Percentiles rank a stretch among this genome's conserved stretches.
phyloP scores from a whole-genome alignment of 2,329 filamentous ascomycete species.

The Epicoccum sorghinum region DNA sequence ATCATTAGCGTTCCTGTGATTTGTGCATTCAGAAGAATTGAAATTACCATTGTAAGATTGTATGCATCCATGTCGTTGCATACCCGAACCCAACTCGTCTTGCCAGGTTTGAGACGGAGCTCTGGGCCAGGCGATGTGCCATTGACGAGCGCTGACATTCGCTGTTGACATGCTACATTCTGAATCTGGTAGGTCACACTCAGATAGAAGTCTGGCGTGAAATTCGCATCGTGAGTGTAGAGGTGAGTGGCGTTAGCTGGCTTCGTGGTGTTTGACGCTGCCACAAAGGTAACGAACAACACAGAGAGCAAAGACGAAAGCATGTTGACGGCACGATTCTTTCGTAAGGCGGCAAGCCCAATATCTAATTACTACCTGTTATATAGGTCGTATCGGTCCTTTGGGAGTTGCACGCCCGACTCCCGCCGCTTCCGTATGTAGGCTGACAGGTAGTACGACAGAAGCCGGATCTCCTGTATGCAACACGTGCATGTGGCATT shows the following conservation, averaged over 20 bases:
- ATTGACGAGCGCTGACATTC: conserved; percentile 59
- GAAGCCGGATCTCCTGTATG: background rate
- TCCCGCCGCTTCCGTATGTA: background rate
- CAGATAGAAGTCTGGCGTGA: conserved; percentile 56
- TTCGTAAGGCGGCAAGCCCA: background rate
- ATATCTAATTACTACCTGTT: background rate
- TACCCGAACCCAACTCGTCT: conserved; percentile 62
- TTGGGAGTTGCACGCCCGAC: background rate
- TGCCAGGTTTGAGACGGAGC: conserved; percentile 54
- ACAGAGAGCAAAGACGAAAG: background rate
- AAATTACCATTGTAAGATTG: conserved; percentile 62
- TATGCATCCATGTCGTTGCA: conserved; percentile 62
- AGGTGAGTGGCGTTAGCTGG: background rate
- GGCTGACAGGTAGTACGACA: conserved; percentile 1
- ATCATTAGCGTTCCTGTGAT: background rate
- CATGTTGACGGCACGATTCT: background rate
- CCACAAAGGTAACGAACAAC: background rate
- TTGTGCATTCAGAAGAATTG: background rate
- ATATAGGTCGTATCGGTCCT: conserved; percentile 8
- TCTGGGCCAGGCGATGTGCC: conserved; percentile 60
- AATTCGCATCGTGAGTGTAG: conserved; percentile 25
- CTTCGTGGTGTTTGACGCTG: background rate
- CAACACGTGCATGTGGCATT: background rate
- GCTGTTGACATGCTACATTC: conserved; percentile 53
- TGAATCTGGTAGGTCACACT: conserved; percentile 52